A percentile compares a stretch with the other conserved stretches of the same genome.
phyloP scores from a whole-genome alignment of 768 basidiomycete genomes.

The Leccinum ochraceum region DNA sequence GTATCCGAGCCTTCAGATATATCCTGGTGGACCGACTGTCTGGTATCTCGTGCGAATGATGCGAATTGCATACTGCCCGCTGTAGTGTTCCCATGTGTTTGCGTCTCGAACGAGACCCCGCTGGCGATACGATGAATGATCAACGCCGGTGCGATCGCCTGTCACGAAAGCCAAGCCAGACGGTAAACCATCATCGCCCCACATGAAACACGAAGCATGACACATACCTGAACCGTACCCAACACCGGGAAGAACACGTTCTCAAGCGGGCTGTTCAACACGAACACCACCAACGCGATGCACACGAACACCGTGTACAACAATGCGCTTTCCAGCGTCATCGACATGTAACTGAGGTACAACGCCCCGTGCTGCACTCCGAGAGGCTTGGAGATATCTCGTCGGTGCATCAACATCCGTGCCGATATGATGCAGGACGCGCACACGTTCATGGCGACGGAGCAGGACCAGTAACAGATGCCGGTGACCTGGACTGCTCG shows the following conservation, averaged over 20 bases:
- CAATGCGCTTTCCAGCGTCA: constrained; percentile 28
- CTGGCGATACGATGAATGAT: constrained; percentile 25
- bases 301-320: constrained; percentile 19
- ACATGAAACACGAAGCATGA: not conserved
- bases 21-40: not conserved
- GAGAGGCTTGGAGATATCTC: constrained; percentile 8
- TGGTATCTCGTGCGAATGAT: not conserved
- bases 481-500: constrained; percentile 18
- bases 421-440: constrained; percentile 16
- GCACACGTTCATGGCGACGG: constrained; percentile 18
- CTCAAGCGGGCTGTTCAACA: constrained; percentile 23
- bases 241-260: constrained; percentile 26
- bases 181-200: not conserved
- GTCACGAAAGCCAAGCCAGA: not conserved
- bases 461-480: constrained; percentile 15
- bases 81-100: not conserved
- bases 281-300: constrained; percentile 15
- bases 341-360: constrained; percentile 26
- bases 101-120: constrained; percentile 24
- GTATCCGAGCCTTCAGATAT: constrained; percentile 14
- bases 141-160: constrained; percentile 21
- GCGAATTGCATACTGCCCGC: constrained; percentile 17
- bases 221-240: constrained; percentile 22
- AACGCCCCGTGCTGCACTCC: constrained; percentile 18
- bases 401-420: constrained; percentile 23